Percentiles rank a stretch among this genome's conserved stretches.
Evolutionary conservation across 169 alveolate genomes (phyloP).

Genomic region (Plasmodium reichenowi): DNA sequence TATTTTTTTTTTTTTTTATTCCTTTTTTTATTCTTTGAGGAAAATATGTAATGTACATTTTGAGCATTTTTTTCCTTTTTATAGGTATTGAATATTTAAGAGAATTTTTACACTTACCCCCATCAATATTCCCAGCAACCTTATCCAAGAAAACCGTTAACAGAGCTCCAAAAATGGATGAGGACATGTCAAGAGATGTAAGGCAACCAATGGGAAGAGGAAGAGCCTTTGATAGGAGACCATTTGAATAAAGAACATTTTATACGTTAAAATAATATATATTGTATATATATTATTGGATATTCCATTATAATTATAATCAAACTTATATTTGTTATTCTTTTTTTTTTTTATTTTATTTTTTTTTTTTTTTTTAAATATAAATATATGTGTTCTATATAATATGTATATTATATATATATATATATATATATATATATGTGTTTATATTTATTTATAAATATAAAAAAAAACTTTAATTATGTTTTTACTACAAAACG

Average conservation of each 20-base stretch:
- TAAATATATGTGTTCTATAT: too few relatives aligned
- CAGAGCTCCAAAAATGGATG: conserved; percentile 77
- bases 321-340: background rate
- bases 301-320: background rate
- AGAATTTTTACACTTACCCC: conserved; percentile 92
- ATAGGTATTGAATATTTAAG: conserved; percentile 89
- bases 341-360: background rate
- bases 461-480: too few relatives aligned
- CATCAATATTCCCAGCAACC: conserved; percentile 95
- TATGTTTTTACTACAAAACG: too few relatives aligned
- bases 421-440: too few relatives aligned
- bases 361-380: background rate
- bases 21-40: background rate
- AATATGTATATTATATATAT: too few relatives aligned
- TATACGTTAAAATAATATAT: too few relatives aligned
- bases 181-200: conserved; percentile 62
- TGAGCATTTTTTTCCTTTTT: background rate
- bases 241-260: conserved; percentile 12
- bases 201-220: conserved; percentile 77
- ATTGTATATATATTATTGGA: too few relatives aligned
- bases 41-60: background rate
- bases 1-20: background rate
- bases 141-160: conserved; percentile 90
- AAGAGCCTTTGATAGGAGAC: conserved; percentile 44
- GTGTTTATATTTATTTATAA: too few relatives aligned